Evolutionary conservation across 192 early-diverging fungal species (phyloP).

Genomic region (Radiomyces spectabilis): DNA sequence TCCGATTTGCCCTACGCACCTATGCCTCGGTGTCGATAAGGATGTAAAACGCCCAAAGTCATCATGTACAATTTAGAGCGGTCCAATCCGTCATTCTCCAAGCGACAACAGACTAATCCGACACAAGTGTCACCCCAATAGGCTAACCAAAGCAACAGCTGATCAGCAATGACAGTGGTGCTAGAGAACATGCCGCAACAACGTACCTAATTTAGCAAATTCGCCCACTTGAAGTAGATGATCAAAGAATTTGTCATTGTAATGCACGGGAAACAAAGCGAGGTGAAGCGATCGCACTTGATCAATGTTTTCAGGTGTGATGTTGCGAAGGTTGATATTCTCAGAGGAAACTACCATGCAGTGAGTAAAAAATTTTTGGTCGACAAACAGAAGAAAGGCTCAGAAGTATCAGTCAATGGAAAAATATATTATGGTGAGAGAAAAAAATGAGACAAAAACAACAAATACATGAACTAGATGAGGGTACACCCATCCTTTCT

Average conservation of each 20-base stretch:
- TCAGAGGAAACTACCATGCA: too few species aligned
- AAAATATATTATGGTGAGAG: too few species aligned
- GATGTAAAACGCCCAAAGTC: slow-evolving; percentile 83
- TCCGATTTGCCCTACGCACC: too few species aligned
- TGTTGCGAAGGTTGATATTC: not conserved
- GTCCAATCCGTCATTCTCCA: slow-evolving; percentile 42
- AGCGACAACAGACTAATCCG: slow-evolving; percentile 78
- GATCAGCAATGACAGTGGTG: not conserved
- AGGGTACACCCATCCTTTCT: too few species aligned
- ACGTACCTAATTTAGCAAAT: slow-evolving; percentile 56
- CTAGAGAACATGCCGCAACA: not conserved
- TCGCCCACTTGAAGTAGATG: slow-evolving; percentile 55
- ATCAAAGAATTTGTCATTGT: slow-evolving; percentile 71
- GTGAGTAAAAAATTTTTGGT: too few species aligned
- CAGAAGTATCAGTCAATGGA: too few species aligned
- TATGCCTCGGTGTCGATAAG: slow-evolving; percentile 67
- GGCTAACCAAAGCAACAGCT: slow-evolving; percentile 35
- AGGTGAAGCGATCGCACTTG: slow-evolving; percentile 62
- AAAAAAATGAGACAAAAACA: too few species aligned
- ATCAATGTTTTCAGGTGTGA: slow-evolving; percentile 44
- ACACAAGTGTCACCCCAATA: slow-evolving; percentile 56
- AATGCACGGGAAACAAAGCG: slow-evolving; percentile 77
- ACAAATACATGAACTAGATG: too few species aligned
- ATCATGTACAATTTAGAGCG: slow-evolving; percentile 65
- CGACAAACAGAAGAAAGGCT: too few species aligned